These are phyloP conservation scores for Vinca major DNA, from an alignment of 305 asterid genomes.

Conservation along the genomic window DNA sequence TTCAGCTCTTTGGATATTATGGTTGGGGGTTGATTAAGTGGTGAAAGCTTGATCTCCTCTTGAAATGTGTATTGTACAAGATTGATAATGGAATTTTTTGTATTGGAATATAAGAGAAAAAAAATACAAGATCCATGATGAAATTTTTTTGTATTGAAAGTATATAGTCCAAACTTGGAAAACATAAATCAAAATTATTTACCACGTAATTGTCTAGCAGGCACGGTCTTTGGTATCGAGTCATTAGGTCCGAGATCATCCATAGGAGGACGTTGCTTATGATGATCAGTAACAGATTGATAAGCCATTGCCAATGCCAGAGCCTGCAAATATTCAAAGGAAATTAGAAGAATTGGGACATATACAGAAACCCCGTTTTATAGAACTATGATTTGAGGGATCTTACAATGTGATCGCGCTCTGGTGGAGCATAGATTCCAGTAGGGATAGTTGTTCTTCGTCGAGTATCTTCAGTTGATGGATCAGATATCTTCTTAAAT, in stretches of 20 bases:
- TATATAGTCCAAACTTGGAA: too few species aligned
- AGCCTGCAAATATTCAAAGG: constrained; percentile 33
- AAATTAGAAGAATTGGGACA: background rate
- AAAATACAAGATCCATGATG: too few species aligned
- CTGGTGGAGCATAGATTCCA: constrained; percentile 78
- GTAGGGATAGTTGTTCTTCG: constrained; percentile 63
- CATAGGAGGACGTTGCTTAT: constrained; percentile 75
- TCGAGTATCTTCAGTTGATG: constrained; percentile 42
- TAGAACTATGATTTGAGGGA: background rate
- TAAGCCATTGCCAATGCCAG: constrained; percentile 80
- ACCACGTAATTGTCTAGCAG: constrained; percentile 33
- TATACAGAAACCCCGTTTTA: too few species aligned
- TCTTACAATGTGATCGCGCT: constrained; percentile 73
- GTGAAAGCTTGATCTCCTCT: too few species aligned
- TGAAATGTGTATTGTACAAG: too few species aligned
- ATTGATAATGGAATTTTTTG: too few species aligned
- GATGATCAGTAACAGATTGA: constrained; percentile 65
- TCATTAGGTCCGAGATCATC: constrained; percentile 58
- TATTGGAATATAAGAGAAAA: too few species aligned
- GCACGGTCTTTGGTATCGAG: constrained; percentile 30
- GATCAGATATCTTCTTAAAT: constrained; percentile 48
- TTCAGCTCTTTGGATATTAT: too few species aligned
- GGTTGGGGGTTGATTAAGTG: too few species aligned
- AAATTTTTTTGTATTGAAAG: too few species aligned
- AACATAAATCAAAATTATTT: background rate